Evolutionary conservation across 148 eudicot genomes (phyloP).

Genomic region (Limonium bicolor): DNA sequence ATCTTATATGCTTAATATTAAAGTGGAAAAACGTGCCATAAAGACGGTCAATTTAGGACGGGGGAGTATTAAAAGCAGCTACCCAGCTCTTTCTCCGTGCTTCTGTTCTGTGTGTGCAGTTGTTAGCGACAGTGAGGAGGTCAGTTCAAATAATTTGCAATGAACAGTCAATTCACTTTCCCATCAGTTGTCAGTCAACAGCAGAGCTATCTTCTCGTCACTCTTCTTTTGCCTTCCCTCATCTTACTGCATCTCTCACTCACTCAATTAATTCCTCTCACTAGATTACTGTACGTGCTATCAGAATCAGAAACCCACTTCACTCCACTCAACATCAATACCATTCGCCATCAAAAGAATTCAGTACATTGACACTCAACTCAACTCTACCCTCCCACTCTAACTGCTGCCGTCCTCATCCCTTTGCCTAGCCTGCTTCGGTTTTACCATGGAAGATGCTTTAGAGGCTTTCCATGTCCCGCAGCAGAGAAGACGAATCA

Average conservation of each 20-base stretch:
- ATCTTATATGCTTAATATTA: too few relatives aligned
- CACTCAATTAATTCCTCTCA: neutral
- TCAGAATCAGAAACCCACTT: too few relatives aligned
- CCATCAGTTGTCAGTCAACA: slow-evolving; percentile 2
- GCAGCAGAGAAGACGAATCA: slow-evolving; percentile 23
- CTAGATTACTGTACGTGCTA: too few relatives aligned
- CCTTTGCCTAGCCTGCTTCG: neutral
- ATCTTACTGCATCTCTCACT: neutral
- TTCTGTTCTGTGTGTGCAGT: too few relatives aligned
- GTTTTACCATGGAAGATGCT: slow-evolving; percentile 9
- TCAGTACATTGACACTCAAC: too few relatives aligned
- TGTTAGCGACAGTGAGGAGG: too few relatives aligned
- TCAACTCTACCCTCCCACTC: neutral
- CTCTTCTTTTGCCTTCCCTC: neutral
- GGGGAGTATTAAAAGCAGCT: too few relatives aligned
- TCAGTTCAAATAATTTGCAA: slow-evolving; percentile 7
- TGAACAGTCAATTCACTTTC: slow-evolving; percentile 8
- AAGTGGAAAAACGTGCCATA: too few relatives aligned
- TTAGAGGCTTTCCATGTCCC: slow-evolving; percentile 19
- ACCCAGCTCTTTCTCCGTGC: too few relatives aligned
- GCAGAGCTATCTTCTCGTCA: slow-evolving; percentile 1
- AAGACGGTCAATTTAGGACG: too few relatives aligned
- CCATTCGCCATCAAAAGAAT: too few relatives aligned
- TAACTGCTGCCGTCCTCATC: neutral
- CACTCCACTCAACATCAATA: too few relatives aligned